Percentiles rank a stretch among this genome's conserved stretches.
phyloP scores from a whole-genome alignment of 371 early-diverging fungal species.

The Lichtheimia ornata region DNA sequence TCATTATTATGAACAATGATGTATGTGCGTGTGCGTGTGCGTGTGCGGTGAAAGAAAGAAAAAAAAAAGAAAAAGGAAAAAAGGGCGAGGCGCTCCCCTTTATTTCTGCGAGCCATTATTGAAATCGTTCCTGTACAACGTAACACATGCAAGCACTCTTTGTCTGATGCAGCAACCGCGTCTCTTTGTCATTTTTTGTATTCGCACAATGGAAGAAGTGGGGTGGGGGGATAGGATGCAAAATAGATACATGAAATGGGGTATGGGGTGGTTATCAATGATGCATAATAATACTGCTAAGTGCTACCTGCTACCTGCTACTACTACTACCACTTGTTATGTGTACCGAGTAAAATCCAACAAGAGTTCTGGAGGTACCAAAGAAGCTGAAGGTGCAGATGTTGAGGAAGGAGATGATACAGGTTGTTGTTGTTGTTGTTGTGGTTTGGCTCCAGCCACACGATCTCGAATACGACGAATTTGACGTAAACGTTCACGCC shows the following conservation, averaged over 20 bases:
- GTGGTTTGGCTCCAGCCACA: background rate
- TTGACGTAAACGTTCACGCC: conserved; percentile 84
- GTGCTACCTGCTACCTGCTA: no score
- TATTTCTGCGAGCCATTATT: background rate
- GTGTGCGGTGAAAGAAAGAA: background rate
- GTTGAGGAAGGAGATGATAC: conserved; percentile 4
- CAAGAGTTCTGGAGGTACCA: conserved; percentile 7
- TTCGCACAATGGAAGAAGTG: no score
- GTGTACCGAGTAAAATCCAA: conserved; percentile 10
- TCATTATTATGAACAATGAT: background rate
- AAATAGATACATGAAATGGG: no score
- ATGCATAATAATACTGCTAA: no score
- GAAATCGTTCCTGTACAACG: conserved; percentile 3
- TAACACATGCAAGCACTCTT: conserved; percentile 1
- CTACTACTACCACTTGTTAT: background rate
- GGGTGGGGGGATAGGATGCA: no score
- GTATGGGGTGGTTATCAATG: no score
- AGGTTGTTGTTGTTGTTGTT: conserved; percentile 9
- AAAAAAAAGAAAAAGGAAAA: background rate
- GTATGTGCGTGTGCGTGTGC: no score
- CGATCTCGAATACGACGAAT: conserved; percentile 77
- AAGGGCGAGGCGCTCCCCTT: background rate
- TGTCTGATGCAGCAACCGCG: no score
- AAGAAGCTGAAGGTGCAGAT: conserved; percentile 9
- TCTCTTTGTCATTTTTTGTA: no score